A percentile compares a stretch with the other conserved stretches of the same genome.
Evolutionary conservation across 2,329 filamentous ascomycete species (phyloP).

Genomic region (Fusarium concolor): DNA sequence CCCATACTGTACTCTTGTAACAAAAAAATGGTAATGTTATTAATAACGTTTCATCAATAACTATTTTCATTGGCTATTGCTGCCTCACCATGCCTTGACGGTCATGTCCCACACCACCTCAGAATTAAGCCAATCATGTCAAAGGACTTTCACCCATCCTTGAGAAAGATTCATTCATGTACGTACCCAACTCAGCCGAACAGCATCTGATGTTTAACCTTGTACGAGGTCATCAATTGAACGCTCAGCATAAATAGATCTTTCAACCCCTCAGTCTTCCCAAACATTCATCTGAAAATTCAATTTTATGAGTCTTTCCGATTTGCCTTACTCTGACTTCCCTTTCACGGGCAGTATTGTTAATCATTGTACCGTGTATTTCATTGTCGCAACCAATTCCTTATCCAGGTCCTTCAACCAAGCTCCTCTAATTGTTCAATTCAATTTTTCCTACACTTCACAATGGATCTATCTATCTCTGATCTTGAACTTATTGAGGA

Average conservation of each 20-base stretch:
- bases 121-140: neutral
- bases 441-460: neutral
- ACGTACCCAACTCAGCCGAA: no score
- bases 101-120: neutral
- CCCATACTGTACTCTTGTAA: neutral
- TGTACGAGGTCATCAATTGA: neutral
- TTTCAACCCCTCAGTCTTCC: neutral
- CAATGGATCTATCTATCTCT: conserved; percentile 6
- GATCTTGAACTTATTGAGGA: conserved; percentile 18
- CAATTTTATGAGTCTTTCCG: neutral
- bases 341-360: neutral
- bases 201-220: neutral
- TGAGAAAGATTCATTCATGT: neutral
- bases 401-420: neutral
- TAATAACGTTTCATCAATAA: neutral
- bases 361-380: neutral
- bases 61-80: neutral
- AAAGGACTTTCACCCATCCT: neutral
- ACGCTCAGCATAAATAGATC: neutral
- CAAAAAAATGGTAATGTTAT: no score
- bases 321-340: neutral
- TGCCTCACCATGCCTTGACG: neutral
- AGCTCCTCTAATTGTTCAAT: neutral
- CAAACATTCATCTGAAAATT: neutral
- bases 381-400: neutral